Base-by-base conservation (phyloP, 169 alveolate species). In the Eimeria acervulina region DNA sequence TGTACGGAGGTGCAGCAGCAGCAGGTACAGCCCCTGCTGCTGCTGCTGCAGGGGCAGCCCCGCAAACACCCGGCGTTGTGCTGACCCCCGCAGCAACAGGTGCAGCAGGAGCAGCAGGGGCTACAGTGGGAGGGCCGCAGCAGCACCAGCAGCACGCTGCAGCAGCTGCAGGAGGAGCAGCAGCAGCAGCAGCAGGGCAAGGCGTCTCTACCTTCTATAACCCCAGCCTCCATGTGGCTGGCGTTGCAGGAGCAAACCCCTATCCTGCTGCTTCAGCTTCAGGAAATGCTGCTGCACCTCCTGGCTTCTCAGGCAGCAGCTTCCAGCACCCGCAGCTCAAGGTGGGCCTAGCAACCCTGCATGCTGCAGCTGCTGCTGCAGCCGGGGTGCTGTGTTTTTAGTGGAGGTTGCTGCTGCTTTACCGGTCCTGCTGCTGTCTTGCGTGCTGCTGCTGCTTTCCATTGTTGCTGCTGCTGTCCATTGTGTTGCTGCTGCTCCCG, bases 121-220 rank as follows among this genome's bases (percentile, higher is more conserved):
- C 90, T 28, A 72, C 44, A 31, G 90, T 81, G 21, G 47, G 51
- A 21, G 90, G 90, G 0, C 90, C 90, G 61, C 87, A 76, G 87
- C 87, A 76, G 61, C 87, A 76, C 61, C 90, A 81, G 90, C 90
- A 81, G 90, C 90, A 81, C 72, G 90, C 90, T 21, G 90, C 90
- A 47, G 90, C 70, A 81, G 90, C 90, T 26, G 51, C 90, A 7
- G 44, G 51, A 4, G 90, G 61, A 81, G 90, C 90, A n/a, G 90
- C 90, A 81, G 90, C 90, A n/a, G 90, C 90, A 19, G 90, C 70
- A 47, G 90, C 90, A 81, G 90, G 90, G 13, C 90, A 81, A 42
- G 90, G 90, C 33, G 90, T 81, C 21, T 81, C 90, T 8, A 81
- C 90, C 28, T 81, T 81, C 72, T 81, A 81, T 44, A 81, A 81